A percentile compares a stretch with the other conserved stretches of the same genome.
phyloP scores from a whole-genome alignment of 2,329 filamentous ascomycete species.

The Claviceps pusilla region DNA sequence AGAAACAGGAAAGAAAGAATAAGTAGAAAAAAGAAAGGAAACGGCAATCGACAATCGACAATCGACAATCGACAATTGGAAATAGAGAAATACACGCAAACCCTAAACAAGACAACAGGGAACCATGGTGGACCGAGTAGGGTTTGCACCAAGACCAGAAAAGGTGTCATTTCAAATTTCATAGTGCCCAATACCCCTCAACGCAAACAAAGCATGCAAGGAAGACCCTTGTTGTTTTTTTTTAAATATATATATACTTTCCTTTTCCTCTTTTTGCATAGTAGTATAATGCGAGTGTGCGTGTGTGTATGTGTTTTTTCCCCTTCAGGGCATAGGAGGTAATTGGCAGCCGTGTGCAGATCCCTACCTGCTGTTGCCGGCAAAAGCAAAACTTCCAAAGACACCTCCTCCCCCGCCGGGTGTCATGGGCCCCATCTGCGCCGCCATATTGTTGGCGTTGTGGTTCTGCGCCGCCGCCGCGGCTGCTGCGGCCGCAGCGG shows the following conservation, averaged over 20 bases:
- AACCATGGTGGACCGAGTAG: not conserved
- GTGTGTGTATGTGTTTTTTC: not conserved
- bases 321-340: conserved; percentile 1
- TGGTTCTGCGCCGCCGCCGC: conserved; percentile 25
- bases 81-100: no score
- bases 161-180: no score
- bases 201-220: not conserved
- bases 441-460: conserved; percentile 39
- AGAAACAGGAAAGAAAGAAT: not conserved
- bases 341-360: conserved; percentile 7
- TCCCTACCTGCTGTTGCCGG: conserved; percentile 22
- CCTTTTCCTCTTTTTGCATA: not conserved
- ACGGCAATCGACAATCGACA: no score
- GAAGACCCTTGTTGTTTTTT: not conserved
- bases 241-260: not conserved
- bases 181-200: not conserved
- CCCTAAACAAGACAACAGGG: not conserved
- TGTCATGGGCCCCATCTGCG: conserved; percentile 56
- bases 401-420: conserved; percentile 60
- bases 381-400: conserved; percentile 58
- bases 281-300: no score
- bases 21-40: not conserved
- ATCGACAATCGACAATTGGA: no score
- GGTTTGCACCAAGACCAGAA: not conserved
- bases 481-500: no score